phyloP scores from a whole-genome alignment of 2,329 filamentous ascomycete species.

The Sclerotinia glacialis region DNA sequence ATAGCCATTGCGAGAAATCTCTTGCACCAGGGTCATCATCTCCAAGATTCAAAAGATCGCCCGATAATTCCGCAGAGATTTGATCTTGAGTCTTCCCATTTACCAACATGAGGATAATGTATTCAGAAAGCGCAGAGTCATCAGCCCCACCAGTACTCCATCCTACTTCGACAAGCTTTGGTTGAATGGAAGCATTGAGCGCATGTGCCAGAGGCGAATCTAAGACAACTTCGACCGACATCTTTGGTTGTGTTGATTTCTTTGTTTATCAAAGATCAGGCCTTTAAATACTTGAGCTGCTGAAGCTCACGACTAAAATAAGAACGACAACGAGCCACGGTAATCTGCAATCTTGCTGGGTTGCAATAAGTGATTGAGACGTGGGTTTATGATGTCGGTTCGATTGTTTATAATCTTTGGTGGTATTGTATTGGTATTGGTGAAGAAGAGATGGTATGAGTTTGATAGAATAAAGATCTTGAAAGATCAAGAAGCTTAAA shows the following conservation, averaged over 20 bases:
- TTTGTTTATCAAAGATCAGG: slow-evolving; percentile 23
- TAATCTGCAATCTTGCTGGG: not conserved
- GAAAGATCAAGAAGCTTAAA: slow-evolving; percentile 19
- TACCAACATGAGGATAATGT: slow-evolving; percentile 94
- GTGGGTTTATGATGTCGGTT: not conserved
- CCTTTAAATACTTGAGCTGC: slow-evolving; percentile 10
- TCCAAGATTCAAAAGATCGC: slow-evolving; percentile 77
- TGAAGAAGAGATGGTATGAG: not conserved
- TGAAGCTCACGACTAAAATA: slow-evolving; percentile 12
- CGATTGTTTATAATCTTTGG: not conserved
- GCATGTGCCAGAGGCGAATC: slow-evolving; percentile 82
- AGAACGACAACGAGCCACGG: not conserved
- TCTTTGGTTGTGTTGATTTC: slow-evolving; percentile 44
- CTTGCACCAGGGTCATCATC: slow-evolving; percentile 79
- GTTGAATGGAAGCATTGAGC: slow-evolving; percentile 77
- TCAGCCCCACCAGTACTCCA: slow-evolving; percentile 79
- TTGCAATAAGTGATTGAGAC: not conserved
- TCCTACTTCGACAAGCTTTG: slow-evolving; percentile 87
- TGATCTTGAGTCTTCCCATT: slow-evolving; percentile 92
- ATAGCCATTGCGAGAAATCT: slow-evolving; percentile 91
- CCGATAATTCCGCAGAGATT: slow-evolving; percentile 82
- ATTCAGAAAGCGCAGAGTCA: slow-evolving; percentile 83
- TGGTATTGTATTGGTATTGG: not conserved
- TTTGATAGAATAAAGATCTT: slow-evolving; percentile 19
- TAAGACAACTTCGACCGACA: slow-evolving; percentile 74